phyloP scores from a whole-genome alignment of 768 basidiomycete species.

The Russula foetens region DNA sequence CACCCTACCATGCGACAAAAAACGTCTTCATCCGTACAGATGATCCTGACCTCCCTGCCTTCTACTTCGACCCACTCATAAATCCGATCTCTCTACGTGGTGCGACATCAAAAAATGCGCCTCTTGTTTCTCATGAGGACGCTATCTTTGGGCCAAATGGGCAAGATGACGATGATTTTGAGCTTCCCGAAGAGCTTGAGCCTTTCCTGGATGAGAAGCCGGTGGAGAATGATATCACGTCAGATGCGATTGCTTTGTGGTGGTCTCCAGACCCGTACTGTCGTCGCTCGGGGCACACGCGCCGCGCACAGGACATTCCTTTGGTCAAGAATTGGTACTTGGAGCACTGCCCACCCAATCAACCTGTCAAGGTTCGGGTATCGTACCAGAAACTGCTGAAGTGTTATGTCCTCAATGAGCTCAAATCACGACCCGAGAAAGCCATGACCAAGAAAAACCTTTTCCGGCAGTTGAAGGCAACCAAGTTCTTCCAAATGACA shows the following conservation, averaged over 20 bases:
- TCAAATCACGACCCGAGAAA: constrained; percentile 84
- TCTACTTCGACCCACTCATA: constrained; percentile 98
- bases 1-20: constrained; percentile 88
- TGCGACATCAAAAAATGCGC: constrained; percentile 71
- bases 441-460: constrained; percentile 98
- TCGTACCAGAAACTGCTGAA: constrained; percentile 98
- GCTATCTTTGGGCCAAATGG: constrained; percentile 84
- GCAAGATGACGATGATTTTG: constrained; percentile 80
- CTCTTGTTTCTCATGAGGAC: constrained; percentile 84
- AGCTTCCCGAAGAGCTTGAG: constrained; percentile 64
- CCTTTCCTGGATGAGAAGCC: constrained; percentile 78
- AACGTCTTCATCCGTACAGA: constrained; percentile 99
- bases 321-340: constrained; percentile 98
- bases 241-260: constrained; percentile 96
- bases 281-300: constrained; percentile 84
- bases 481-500: constrained; percentile 99
- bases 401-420: constrained; percentile 90
- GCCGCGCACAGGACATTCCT: constrained; percentile 91
- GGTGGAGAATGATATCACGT: constrained; percentile 84
- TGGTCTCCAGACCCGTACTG: constrained; percentile 98
- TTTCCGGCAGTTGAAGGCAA: constrained; percentile 94
- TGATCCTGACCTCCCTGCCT: constrained; percentile 97
- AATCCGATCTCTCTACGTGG: constrained; percentile 95
- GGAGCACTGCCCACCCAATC: constrained; percentile 94
- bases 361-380: constrained; percentile 96